Evolutionary conservation across 2,329 filamentous ascomycete species (phyloP), one percentile per base, ranked within the genome.

Genomic region (Grosmannia serpens): DNA sequence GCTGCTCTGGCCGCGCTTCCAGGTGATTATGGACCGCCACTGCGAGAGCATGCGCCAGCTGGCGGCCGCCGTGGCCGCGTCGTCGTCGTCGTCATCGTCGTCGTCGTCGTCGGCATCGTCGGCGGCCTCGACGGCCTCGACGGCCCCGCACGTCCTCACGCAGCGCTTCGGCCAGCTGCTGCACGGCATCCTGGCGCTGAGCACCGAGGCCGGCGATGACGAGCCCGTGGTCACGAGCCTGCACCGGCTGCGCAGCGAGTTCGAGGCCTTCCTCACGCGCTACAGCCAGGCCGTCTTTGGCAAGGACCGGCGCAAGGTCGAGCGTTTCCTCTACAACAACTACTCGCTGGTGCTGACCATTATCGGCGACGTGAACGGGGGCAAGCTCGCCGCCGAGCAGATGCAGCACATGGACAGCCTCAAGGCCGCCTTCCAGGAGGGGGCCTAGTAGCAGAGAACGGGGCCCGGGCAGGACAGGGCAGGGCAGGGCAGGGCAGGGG

Each of bases 91-190:
- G 20, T n/a, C 50, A 11, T 31, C 50, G 3, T 52, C 50, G 10
- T 31, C 50, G 31, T 33, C 20, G 44, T 46, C 17, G 44, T n/a
- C n/a, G n/a, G n/a, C n/a, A n/a, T 56, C 53, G n/a, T 22, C 46
- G 9, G 71, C 78, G 1, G 80, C 85, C 26, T 74, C 79, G 59
- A 75, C 79, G 64, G 79, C 86, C 58, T 89, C 86, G 1, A 87
- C 88, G 0, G 94, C 94, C 1, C 94, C 94, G 0, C 94, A 97
- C 66, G 85, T 92, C 56, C 79, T 95, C 22, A 96, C 94, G 0
- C 94, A 99, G 70, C 84, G 91, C n/a, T 97, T 97, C 67, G 94
- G 89, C 0, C 92, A 96, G 72, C 84, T 99, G 55, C 73, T 96
- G 54, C 88, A 96, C 62, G 90, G 89, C 3, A 87, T 97, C 33